Conservation (phyloP, 306 rosid genomes). For the Luffa acutangula region DNA sequence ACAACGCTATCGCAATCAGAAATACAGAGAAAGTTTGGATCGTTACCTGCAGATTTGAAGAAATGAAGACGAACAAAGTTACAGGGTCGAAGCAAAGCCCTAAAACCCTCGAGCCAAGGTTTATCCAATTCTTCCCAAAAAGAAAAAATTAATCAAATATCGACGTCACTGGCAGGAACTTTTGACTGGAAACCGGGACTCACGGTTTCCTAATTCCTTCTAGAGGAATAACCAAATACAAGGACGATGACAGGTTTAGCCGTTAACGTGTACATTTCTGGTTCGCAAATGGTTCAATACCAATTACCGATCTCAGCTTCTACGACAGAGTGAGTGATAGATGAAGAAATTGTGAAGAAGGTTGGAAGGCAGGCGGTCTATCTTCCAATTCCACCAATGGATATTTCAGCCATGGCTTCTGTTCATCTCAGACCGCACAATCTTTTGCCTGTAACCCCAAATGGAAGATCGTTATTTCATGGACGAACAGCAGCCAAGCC, state of each 20-base stretch:
- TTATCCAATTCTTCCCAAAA: not conserved
- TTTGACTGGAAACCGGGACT: slow-evolving; percentile 23
- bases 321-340: slow-evolving; percentile 12
- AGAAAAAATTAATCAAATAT: too few relatives aligned
- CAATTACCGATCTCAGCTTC: not conserved
- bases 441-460: slow-evolving; percentile 26
- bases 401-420: slow-evolving; percentile 30
- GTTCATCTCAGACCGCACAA: slow-evolving; percentile 41
- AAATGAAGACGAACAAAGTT: not conserved
- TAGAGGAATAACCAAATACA: not conserved
- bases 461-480: slow-evolving; percentile 17
- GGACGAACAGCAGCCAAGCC: slow-evolving; percentile 17
- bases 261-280: slow-evolving; percentile 58
- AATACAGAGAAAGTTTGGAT: not conserved
- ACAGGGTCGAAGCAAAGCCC: not conserved
- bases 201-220: not conserved
- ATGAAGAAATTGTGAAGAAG: not conserved
- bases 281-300: slow-evolving; percentile 28
- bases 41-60: not conserved
- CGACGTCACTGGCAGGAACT: not conserved
- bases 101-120: not conserved
- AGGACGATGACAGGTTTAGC: slow-evolving; percentile 14
- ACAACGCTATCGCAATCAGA: not conserved
- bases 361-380: not conserved
- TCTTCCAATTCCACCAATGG: not conserved